phyloP scores from a whole-genome alignment of 257 asterid species.

The Lycium ferocissimum region DNA sequence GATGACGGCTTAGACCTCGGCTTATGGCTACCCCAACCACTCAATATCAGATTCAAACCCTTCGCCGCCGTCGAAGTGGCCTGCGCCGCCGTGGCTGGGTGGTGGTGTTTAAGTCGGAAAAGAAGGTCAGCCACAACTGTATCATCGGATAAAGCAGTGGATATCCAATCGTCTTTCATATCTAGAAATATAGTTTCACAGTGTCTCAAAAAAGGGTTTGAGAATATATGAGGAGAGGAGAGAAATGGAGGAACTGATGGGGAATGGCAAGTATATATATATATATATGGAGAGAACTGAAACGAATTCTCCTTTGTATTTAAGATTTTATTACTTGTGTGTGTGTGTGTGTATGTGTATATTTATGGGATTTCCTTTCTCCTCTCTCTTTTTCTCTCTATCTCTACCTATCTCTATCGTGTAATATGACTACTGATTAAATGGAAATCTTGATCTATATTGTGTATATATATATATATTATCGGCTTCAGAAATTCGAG shows the following conservation, averaged over 20 bases:
- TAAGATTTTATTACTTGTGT: no score
- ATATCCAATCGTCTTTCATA: conserved; percentile 51
- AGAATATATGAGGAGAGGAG: conserved; percentile 22
- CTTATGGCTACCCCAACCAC: conserved; percentile 49
- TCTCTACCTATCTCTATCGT: no score
- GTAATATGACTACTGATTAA: no score
- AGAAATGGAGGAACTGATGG: neutral
- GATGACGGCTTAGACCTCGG: conserved; percentile 43
- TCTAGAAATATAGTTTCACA: neutral
- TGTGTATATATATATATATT: no score
- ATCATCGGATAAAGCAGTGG: conserved; percentile 49
- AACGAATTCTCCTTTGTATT: neutral
- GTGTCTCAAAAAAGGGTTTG: no score
- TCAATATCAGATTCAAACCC: neutral
- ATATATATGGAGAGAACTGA: neutral
- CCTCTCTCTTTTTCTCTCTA: no score
- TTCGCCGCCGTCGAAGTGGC: neutral
- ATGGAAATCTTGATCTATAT: no score
- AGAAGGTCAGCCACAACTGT: conserved; percentile 48
- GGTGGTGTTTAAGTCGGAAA: conserved; percentile 37
- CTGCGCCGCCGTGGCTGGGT: no score
- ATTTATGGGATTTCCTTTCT: no score
- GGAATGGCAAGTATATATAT: neutral
- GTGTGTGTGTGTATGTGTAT: neutral
- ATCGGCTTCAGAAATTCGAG: no score